Evolutionary conservation across 495 filamentous ascomycete genomes (phyloP).

Genomic region (Neurospora hispaniola): DNA sequence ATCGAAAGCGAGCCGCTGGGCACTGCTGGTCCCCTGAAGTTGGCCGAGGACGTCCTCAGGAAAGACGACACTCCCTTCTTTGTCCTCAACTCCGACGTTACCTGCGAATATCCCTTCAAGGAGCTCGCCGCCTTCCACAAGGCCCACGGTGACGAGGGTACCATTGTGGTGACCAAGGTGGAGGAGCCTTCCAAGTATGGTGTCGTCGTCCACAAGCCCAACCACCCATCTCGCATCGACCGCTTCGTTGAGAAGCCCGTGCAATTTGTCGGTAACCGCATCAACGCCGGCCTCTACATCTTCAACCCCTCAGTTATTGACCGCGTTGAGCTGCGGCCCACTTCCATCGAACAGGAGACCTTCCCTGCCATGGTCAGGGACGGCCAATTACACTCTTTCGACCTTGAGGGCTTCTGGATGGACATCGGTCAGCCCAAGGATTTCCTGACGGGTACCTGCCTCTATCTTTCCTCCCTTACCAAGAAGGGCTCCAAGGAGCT

Average conservation of each 20-base stretch:
- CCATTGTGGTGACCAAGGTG: constrained; percentile 98
- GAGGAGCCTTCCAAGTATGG: constrained; percentile 99
- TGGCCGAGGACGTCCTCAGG: constrained; percentile 84
- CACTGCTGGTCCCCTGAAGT: constrained; percentile 91
- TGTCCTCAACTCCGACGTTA: constrained; percentile 97
- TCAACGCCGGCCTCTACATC: constrained; percentile 99
- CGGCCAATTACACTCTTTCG: constrained; percentile 91
- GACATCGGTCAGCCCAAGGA: constrained; percentile 99
- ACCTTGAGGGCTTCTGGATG: constrained; percentile 99
- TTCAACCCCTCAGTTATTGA: constrained; percentile 84
- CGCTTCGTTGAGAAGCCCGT: constrained; percentile 99
- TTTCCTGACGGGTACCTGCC: constrained; percentile 91
- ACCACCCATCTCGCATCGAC: constrained; percentile 86
- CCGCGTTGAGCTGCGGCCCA: constrained; percentile 92
- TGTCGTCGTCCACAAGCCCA: constrained; percentile 96
- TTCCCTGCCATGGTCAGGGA: constrained; percentile 93
- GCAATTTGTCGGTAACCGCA: constrained; percentile 98
- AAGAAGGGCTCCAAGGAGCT: constrained; percentile 89
- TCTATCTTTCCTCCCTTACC: constrained; percentile 87
- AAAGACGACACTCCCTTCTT: constrained; percentile 96
- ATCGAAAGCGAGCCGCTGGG: constrained; percentile 93
- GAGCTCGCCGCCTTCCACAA: constrained; percentile 87
- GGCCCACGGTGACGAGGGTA: constrained; percentile 86
- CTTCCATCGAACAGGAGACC: constrained; percentile 99
- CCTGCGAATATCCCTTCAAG: constrained; percentile 95